phyloP scores from a whole-genome alignment of 2,329 filamentous ascomycete genomes.

The Alternaria ethzedia region DNA sequence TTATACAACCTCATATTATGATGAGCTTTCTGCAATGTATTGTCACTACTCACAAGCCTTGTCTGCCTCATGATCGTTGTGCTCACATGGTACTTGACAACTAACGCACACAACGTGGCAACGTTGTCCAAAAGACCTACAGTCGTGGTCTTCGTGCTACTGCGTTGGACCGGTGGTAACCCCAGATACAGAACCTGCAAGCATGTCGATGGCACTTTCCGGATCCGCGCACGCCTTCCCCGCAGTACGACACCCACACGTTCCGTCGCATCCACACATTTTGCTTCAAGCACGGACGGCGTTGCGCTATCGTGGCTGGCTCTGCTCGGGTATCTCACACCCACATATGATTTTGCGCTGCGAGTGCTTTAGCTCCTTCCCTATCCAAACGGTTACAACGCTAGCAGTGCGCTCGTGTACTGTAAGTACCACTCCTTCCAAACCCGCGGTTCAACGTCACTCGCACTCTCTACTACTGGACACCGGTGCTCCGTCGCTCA shows the following conservation, averaged over 20 bases:
- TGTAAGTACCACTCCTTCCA: background rate
- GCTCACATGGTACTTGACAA: background rate
- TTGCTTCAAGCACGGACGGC: background rate
- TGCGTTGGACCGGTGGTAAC: background rate
- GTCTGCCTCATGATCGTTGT: background rate
- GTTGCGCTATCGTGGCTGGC: background rate
- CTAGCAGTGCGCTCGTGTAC: background rate
- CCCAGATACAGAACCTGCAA: background rate
- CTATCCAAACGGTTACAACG: background rate
- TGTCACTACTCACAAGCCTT: background rate
- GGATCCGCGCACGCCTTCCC: slow-evolving; percentile 10
- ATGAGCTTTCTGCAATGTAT: slow-evolving; percentile 4
- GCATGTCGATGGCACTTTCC: slow-evolving; percentile 9
- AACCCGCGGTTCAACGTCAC: background rate
- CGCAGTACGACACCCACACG: slow-evolving; percentile 10
- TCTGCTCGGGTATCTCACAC: background rate
- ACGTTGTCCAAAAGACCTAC: background rate
- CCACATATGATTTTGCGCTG: background rate
- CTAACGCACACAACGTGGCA: slow-evolving; percentile 1
- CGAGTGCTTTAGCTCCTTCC: background rate
- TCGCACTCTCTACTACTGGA: background rate
- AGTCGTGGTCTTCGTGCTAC: background rate
- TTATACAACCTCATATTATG: background rate
- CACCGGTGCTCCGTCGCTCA: slow-evolving; percentile 13
- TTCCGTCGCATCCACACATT: background rate